These are phyloP conservation scores for Kingdonia uniflora DNA, from an alignment of 164 flowering plant species.

Conservation along the genomic window DNA sequence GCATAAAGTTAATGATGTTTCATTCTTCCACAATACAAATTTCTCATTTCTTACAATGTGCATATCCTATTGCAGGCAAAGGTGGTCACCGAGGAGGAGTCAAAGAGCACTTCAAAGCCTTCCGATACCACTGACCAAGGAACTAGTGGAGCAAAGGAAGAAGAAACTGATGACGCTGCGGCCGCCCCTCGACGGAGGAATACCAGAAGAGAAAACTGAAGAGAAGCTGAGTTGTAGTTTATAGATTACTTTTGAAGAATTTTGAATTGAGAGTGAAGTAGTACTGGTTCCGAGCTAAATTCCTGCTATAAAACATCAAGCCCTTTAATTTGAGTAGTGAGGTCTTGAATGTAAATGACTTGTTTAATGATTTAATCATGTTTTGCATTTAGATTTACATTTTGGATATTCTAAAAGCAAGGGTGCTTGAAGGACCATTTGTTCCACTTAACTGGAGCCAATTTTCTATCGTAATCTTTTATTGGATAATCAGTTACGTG, in stretches of 20 bases:
- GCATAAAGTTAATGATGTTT: not conserved
- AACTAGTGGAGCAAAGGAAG: constrained; percentile 30
- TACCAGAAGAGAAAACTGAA: constrained; percentile 39
- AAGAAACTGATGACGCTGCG: constrained; percentile 26
- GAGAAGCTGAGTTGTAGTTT: not conserved
- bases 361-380: no score
- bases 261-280: constrained; percentile 3
- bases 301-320: not conserved
- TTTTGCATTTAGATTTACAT: no score
- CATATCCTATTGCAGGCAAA: constrained; percentile 15
- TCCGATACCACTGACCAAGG: constrained; percentile 25
- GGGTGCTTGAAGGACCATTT: no score
- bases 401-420: no score
- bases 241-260: not conserved
- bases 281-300: not conserved
- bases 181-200: constrained; percentile 45
- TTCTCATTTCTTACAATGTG: not conserved
- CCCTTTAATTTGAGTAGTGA: not conserved
- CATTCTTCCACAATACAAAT: not conserved
- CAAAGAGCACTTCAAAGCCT: constrained; percentile 3
- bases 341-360: constrained; percentile 4
- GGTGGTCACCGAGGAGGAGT: constrained; percentile 13
- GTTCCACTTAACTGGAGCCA: no score
- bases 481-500: no score
- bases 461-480: no score